phyloP scores from a whole-genome alignment of 345 rosid genomes.

The Pistacia vera region DNA sequence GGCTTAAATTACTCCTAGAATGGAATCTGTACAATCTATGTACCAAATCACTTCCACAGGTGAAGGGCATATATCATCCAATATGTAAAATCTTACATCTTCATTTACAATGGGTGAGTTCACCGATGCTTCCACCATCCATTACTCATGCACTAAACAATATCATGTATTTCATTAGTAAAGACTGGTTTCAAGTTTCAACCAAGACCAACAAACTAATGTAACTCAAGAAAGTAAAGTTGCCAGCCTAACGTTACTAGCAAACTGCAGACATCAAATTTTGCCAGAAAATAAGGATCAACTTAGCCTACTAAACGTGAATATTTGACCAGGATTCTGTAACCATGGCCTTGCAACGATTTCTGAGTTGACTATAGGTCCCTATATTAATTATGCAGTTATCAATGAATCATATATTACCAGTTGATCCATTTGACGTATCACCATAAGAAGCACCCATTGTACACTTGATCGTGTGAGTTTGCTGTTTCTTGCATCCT shows the following conservation, averaged over 20 bases:
- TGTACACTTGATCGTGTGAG: constrained; percentile 47
- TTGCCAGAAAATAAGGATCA: neutral
- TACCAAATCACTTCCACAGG: neutral
- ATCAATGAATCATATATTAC: constrained; percentile 29
- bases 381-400: neutral
- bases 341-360: neutral
- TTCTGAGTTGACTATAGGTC: neutral
- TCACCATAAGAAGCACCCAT: constrained; percentile 86
- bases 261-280: neutral
- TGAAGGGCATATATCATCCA: neutral
- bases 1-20: neutral
- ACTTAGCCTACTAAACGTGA: neutral
- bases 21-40: neutral
- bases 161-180: constrained; percentile 1
- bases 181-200: constrained; percentile 7
- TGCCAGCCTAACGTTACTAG: neutral
- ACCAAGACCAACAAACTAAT: constrained; percentile 5
- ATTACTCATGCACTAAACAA: neutral
- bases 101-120: neutral
- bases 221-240: neutral
- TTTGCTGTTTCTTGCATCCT: constrained; percentile 30
- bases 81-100: constrained; percentile 8
- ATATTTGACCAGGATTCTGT: neutral
- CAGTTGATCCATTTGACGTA: constrained; percentile 51
- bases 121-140: constrained; percentile 2